phyloP scores from a whole-genome alignment of 2,329 filamentous ascomycete species.

The Pseudocercospora crystallina region DNA sequence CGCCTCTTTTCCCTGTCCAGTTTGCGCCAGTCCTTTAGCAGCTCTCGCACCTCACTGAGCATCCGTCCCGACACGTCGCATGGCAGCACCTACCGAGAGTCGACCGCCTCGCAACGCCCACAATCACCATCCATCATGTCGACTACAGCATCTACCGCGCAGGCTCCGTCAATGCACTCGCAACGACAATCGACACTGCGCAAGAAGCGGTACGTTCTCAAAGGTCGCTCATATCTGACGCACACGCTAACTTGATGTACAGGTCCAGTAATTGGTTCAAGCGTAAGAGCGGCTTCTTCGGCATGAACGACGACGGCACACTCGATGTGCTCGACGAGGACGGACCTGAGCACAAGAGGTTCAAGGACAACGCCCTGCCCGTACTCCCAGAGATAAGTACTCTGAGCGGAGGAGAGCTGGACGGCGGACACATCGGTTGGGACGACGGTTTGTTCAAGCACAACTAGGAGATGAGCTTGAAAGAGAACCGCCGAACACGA shows the following conservation, averaged over 20 bases:
- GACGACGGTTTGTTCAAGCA: conserved; percentile 31
- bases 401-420: conserved; percentile 24
- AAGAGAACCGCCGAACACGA: too few species aligned
- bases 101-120: conserved; percentile 15
- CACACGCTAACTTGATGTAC: too few species aligned
- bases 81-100: conserved; percentile 11
- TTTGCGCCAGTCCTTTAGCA: conserved; percentile 38
- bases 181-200: conserved; percentile 19
- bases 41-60: conserved; percentile 34
- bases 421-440: conserved; percentile 33
- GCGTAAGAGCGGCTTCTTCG: conserved; percentile 36
- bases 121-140: conserved; percentile 27
- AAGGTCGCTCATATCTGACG: too few species aligned
- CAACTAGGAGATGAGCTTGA: too few species aligned
- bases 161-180: conserved; percentile 14
- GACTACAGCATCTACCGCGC: conserved; percentile 19
- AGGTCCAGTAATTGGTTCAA: conserved; percentile 38
- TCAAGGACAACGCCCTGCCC: conserved; percentile 26
- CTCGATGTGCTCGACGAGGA: conserved; percentile 31
- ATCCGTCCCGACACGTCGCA: conserved; percentile 21
- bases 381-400: conserved; percentile 31
- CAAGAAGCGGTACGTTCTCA: conserved; percentile 24
- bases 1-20: conserved; percentile 35
- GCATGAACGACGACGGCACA: conserved; percentile 25
- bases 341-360: conserved; percentile 27